Percentiles rank a stretch among this genome's conserved stretches.
Evolutionary conservation across 352 stramenopile genomes (phyloP).

Genomic region (Globisporangium nodosum): DNA sequence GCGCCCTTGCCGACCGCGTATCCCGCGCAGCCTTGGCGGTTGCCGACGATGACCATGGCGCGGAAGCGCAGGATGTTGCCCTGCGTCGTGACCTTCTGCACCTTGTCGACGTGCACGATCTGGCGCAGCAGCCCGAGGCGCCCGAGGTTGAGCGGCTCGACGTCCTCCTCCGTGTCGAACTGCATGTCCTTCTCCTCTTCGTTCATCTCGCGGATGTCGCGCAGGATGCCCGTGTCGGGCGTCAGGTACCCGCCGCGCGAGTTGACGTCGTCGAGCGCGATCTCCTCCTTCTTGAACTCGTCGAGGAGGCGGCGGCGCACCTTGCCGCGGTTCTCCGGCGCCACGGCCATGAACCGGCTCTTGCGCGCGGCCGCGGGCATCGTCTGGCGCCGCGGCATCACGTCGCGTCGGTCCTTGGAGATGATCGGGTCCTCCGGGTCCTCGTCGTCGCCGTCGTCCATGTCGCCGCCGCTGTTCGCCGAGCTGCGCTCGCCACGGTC

Average conservation of each 20-base stretch:
- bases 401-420: conserved; percentile 55
- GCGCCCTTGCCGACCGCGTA: conserved; percentile 92
- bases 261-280: conserved; percentile 55
- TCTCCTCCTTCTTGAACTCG: conserved; percentile 71
- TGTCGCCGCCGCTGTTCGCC: conserved; percentile 15
- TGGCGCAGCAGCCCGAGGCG: conserved; percentile 65
- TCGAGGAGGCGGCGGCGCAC: conserved; percentile 72
- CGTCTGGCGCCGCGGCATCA: conserved; percentile 53
- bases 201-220: conserved; percentile 66
- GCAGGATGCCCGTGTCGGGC: conserved; percentile 54
- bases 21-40: conserved; percentile 89
- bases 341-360: conserved; percentile 67
- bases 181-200: conserved; percentile 66
- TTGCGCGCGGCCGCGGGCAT: conserved; percentile 73
- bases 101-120: conserved; percentile 80
- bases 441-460: conserved; percentile 64
- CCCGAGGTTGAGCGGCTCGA: conserved; percentile 59
- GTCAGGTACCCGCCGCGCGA: conserved; percentile 35
- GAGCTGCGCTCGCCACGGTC: too few relatives aligned
- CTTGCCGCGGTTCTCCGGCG: conserved; percentile 71
- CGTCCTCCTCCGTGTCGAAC: conserved; percentile 57
- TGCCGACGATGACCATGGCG: conserved; percentile 91
- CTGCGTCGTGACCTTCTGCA: conserved; percentile 88
- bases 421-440: conserved; percentile 67
- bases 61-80: conserved; percentile 92